A percentile compares a stretch with the other conserved stretches of the same genome.
phyloP scores from a whole-genome alignment of 495 filamentous ascomycete genomes.

The Glutinoglossum americanum region DNA sequence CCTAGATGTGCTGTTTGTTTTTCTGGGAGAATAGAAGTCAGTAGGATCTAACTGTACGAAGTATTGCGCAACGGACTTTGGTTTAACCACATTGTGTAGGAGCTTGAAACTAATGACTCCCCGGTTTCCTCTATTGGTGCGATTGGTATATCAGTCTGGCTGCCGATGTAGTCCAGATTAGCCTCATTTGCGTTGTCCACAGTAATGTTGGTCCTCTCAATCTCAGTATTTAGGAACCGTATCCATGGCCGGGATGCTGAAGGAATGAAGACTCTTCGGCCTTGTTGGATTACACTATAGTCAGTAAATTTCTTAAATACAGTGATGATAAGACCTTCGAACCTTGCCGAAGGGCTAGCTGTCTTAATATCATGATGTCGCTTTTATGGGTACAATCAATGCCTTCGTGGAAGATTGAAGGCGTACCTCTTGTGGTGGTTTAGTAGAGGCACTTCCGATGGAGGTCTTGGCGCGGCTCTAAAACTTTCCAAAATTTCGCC shows the following conservation, averaged over 20 bases:
- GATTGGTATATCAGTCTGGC: neutral
- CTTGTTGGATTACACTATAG: neutral
- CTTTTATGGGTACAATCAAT: neutral
- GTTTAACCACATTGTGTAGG: neutral
- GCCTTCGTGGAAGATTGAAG: neutral
- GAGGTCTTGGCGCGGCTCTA: too few species aligned
- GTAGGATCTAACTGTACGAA: neutral
- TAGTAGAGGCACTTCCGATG: too few species aligned
- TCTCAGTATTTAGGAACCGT: neutral
- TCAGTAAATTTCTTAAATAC: neutral
- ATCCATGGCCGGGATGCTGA: neutral
- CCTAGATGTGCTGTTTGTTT: constrained; percentile 26
- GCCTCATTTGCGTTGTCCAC: neutral
- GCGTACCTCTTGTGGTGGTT: too few species aligned
- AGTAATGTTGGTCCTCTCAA: neutral
- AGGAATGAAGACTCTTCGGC: neutral
- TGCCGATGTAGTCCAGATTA: neutral
- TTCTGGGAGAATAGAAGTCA: constrained; percentile 8
- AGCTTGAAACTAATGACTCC: neutral
- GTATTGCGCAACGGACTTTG: neutral
- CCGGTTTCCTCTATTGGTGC: neutral
- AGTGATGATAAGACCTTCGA: neutral
- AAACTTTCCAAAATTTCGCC: neutral
- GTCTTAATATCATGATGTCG: constrained; percentile 13
- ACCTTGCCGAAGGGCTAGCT: constrained; percentile 10